Percentiles rank a stretch among this genome's conserved stretches.
These are phyloP conservation scores for Canavalia ensiformis DNA, from an alignment of 306 rosid species.

Conservation along the genomic window DNA sequence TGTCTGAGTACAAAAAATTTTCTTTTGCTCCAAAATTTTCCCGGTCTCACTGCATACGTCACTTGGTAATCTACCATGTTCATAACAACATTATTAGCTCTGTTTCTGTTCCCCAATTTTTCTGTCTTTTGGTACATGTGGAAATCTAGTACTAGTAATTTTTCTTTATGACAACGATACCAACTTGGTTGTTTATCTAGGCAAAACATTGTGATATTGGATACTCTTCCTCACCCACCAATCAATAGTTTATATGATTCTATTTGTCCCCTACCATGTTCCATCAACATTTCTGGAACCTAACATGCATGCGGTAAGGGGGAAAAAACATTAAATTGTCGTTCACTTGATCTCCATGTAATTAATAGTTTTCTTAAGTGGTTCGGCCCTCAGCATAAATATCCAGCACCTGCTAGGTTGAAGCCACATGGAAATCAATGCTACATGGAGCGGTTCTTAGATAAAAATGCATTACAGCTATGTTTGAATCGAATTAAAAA, in stretches of 20 bases:
- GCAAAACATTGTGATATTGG: constrained; percentile 33
- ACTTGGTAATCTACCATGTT: constrained; percentile 22
- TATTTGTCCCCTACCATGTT: not conserved
- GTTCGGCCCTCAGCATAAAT: not conserved
- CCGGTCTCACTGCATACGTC: not conserved
- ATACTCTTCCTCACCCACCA: constrained; percentile 12
- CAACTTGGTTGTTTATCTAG: constrained; percentile 17
- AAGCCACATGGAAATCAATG: constrained; percentile 35
- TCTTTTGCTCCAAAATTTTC: not conserved
- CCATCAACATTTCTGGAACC: constrained; percentile 4
- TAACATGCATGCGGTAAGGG: constrained; percentile 18
- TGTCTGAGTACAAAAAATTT: not conserved
- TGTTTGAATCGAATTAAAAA: too few relatives aligned
- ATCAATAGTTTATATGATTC: not conserved
- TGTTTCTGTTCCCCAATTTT: not conserved
- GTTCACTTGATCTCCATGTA: not conserved
- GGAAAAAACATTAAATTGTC: constrained; percentile 5
- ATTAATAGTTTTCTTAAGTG: not conserved
- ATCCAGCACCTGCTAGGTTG: not conserved
- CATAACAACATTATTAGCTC: not conserved
- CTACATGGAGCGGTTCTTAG: not conserved
- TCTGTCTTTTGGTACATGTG: not conserved
- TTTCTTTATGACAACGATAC: not conserved
- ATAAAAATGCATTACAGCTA: too few relatives aligned
- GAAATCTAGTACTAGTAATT: not conserved